Evolutionary conservation across 331 rosid genomes (phyloP).

Genomic region (Pyracantha coccinea): DNA sequence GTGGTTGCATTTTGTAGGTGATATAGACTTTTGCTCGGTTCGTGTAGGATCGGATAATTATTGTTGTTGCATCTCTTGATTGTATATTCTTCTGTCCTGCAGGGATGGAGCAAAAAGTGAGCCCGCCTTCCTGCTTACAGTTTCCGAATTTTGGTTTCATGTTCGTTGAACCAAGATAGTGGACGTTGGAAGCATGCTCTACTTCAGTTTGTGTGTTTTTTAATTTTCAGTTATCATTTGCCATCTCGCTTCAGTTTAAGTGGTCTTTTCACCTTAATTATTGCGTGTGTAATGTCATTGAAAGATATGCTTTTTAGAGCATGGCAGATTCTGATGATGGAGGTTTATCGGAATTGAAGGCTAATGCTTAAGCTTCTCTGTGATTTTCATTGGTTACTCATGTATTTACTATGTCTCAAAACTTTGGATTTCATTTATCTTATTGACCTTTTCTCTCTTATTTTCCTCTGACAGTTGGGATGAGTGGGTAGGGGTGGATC

Average conservation of each 20-base stretch:
- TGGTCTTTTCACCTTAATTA: background rate
- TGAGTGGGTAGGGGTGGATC: slow-evolving; percentile 70
- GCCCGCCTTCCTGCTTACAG: slow-evolving; percentile 9
- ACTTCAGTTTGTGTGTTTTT: background rate
- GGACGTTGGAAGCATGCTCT: slow-evolving; percentile 3
- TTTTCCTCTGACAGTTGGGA: slow-evolving; percentile 57
- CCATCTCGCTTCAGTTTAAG: background rate
- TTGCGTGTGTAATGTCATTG: background rate
- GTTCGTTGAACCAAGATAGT: background rate
- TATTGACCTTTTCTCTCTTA: background rate
- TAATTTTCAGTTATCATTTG: background rate
- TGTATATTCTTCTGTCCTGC: slow-evolving; percentile 15
- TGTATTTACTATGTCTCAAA: background rate
- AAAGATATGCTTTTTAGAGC: background rate
- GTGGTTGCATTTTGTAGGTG: background rate
- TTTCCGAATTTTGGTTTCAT: background rate
- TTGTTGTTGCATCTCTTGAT: background rate
- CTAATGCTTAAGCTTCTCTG: background rate
- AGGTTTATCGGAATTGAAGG: background rate
- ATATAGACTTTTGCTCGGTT: background rate
- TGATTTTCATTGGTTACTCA: background rate
- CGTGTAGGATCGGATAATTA: background rate
- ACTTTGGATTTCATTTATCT: slow-evolving; percentile 2
- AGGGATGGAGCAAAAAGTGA: slow-evolving; percentile 90
- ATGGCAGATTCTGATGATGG: background rate